phyloP scores from a whole-genome alignment of 495 filamentous ascomycete species.

The Xylaria telfairii region DNA sequence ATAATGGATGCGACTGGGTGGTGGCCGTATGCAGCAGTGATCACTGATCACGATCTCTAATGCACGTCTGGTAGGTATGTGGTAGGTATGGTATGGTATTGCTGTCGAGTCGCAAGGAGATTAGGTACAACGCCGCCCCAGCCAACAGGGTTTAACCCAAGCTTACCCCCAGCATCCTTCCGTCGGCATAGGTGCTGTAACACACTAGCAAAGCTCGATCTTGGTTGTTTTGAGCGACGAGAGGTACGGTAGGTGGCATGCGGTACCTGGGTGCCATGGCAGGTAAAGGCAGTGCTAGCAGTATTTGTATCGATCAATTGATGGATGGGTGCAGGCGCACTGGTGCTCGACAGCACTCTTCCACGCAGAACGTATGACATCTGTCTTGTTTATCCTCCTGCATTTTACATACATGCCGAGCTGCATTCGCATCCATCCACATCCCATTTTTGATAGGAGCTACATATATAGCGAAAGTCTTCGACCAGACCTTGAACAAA shows the following conservation, averaged over 20 bases:
- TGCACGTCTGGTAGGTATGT: conserved; percentile 35
- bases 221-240: conserved; percentile 11
- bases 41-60: conserved; percentile 40
- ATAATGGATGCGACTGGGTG: neutral
- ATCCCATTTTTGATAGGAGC: neutral
- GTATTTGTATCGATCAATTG: neutral
- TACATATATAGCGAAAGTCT: neutral
- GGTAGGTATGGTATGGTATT: too few species aligned
- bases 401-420: neutral
- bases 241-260: conserved; percentile 4
- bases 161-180: neutral
- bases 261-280: neutral
- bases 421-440: conserved; percentile 5
- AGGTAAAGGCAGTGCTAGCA: conserved; percentile 17
- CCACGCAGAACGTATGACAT: conserved; percentile 3
- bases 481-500: neutral
- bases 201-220: neutral
- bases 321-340: conserved; percentile 10
- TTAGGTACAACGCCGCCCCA: conserved; percentile 27
- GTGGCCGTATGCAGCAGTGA: conserved; percentile 29
- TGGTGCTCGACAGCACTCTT: neutral
- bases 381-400: neutral
- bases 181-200: conserved; percentile 3
- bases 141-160: conserved; percentile 28
- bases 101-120: conserved; percentile 30